These are phyloP conservation scores for Spathaspora arborariae DNA, from an alignment of 805 yeast genomes.

Conservation along the genomic window DNA sequence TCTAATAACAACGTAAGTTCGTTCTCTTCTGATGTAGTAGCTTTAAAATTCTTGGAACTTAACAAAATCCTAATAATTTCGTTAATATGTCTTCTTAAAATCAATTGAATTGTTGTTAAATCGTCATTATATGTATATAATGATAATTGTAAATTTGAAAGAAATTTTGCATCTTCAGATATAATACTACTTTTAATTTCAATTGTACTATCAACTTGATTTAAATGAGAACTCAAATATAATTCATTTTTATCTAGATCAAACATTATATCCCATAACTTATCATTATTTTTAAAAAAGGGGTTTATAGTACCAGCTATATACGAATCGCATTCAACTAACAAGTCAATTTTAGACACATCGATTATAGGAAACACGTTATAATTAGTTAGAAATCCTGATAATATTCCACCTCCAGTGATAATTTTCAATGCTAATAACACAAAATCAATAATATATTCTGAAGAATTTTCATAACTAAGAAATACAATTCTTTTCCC, in stretches of 20 bases:
- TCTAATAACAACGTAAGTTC: constrained; percentile 28
- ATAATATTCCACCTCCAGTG: constrained; percentile 39
- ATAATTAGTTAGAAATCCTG: constrained; percentile 35
- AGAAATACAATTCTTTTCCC: constrained; percentile 38
- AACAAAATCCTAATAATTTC: constrained; percentile 37
- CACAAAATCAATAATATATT: constrained; percentile 39
- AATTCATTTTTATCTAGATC: constrained; percentile 54
- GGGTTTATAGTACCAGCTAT: constrained; percentile 70
- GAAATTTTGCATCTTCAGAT: constrained; percentile 42
- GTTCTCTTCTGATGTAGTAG: constrained; percentile 10
- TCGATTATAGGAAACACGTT: constrained; percentile 59
- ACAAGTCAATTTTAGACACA: constrained; percentile 50
- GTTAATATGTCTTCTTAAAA: constrained; percentile 42
- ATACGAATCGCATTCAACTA: constrained; percentile 39
- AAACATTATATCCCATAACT: constrained; percentile 58
- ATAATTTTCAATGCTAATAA: constrained; percentile 41
- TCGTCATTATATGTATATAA: constrained; percentile 45
- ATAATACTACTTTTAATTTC: constrained; percentile 34
- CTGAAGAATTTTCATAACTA: constrained; percentile 36
- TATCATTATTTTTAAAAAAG: constrained; percentile 50
- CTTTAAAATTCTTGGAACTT: constrained; percentile 34
- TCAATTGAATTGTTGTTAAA: constrained; percentile 40
- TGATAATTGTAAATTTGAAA: constrained; percentile 39
- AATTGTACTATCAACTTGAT: constrained; percentile 1
- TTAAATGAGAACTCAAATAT: constrained; percentile 20